Base-by-base conservation (phyloP, 208 protist species). In the Trypanosoma theileri region DNA sequence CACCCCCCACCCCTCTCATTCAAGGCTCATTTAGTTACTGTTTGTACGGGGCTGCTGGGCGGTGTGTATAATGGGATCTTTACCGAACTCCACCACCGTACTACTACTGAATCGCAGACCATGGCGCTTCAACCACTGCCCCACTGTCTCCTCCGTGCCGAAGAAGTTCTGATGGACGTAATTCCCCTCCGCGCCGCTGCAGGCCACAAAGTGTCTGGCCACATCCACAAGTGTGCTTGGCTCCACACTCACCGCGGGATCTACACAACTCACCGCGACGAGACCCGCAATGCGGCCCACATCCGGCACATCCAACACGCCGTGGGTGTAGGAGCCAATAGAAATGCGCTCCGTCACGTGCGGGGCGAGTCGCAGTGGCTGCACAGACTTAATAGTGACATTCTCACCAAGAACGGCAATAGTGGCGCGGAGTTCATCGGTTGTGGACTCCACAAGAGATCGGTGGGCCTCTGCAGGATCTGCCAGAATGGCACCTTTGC, bases 331-430 rank as follows among this genome's bases (percentile, higher is more conserved):
- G 63, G 67, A 66, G 28, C 86, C 88, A 53, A 96, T 80, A 50
- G 76, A 62, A n/a, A 94, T 70, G 56, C 72, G 58, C 72, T 85
- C 84, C 22, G 77, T 55, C 42, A 81, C 69, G 53, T 89, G 81
- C 35, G 77, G 75, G 17, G 83, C 66, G 3, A 86, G 55, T 0
- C 55, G 50, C 2, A 96, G 79, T 24, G 86, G 85, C 35, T 75
- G 59, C 21, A 94, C 69, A 54, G 61, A 77, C 58, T 78, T 71
- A 31, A 96, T 79, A 1, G 75, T 82, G 31, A 96, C 75, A 64
- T 96, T 96, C 64, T 96, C 91, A 17, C 91, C 91, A 4, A 96
- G 76, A 41, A 93, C 86, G 0, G 88, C 91, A 59, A 92, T 92
- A 40, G 77, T 71, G 12, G 70, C 71, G 4, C 55, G 73, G 45